Conservation (phyloP, 176 grass and related monocot genomes). For the Oryza nivara region DNA sequence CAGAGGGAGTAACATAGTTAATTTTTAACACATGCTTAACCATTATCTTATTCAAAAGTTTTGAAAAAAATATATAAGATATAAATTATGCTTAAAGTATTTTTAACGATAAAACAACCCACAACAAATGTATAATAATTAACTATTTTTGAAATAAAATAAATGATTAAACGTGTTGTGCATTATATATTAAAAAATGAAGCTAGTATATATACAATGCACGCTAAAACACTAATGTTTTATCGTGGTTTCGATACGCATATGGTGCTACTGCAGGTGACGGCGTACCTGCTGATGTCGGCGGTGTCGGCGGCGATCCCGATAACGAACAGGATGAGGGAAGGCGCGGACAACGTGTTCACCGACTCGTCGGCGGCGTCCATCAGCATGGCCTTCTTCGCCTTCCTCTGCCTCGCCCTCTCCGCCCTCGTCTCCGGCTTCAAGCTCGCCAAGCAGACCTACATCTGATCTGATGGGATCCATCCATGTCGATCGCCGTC, state of each 20-base stretch:
- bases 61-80: too few species aligned
- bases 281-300: slow-evolving; percentile 83
- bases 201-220: neutral
- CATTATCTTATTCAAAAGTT: too few species aligned
- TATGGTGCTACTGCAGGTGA: slow-evolving; percentile 48
- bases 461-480: slow-evolving; percentile 43
- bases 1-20: too few species aligned
- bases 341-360: slow-evolving; percentile 68
- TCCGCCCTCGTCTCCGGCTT: slow-evolving; percentile 81
- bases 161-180: too few species aligned
- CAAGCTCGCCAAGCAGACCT: slow-evolving; percentile 75
- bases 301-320: slow-evolving; percentile 80
- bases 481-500: neutral
- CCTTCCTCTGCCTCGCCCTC: slow-evolving; percentile 75
- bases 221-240: too few species aligned
- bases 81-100: too few species aligned
- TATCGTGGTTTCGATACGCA: too few species aligned
- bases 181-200: too few species aligned
- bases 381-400: slow-evolving; percentile 93
- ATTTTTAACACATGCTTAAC: too few species aligned
- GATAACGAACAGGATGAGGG: slow-evolving; percentile 80
- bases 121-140: too few species aligned
- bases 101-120: too few species aligned
- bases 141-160: too few species aligned
- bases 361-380: slow-evolving; percentile 84